phyloP scores from a whole-genome alignment of 1,139 yeast genomes.

The Tardiomyces blankii region DNA sequence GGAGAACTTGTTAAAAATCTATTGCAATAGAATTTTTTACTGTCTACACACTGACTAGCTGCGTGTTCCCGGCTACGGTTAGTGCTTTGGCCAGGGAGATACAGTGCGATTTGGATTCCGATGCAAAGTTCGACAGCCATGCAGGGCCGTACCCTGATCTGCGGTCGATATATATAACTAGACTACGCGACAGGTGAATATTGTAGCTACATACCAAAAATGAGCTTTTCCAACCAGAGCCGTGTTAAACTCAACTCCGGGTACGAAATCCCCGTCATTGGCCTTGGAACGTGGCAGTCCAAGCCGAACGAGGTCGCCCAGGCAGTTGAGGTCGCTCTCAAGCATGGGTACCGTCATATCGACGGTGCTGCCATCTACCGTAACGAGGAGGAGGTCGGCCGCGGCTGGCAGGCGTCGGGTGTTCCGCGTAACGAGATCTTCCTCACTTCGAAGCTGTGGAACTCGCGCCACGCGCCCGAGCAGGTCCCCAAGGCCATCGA shows the following conservation, averaged over 20 bases:
- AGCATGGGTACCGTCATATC: slow-evolving; percentile 16
- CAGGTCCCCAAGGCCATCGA: slow-evolving; percentile 46
- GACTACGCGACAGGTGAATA: no score
- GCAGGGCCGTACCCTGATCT: no score
- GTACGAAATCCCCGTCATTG: slow-evolving; percentile 34
- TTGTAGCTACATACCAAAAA: neutral
- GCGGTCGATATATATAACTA: no score
- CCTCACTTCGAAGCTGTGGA: slow-evolving; percentile 73
- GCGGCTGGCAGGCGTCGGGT: slow-evolving; percentile 14
- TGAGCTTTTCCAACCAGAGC: neutral
- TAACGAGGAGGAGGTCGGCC: slow-evolving; percentile 17
- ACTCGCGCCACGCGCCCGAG: slow-evolving; percentile 50
- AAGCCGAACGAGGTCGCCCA: neutral
- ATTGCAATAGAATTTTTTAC: no score
- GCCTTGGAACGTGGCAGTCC: slow-evolving; percentile 26
- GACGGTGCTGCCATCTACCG: slow-evolving; percentile 14
- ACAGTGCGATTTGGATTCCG: no score
- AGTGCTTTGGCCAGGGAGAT: no score
- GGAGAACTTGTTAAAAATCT: no score
- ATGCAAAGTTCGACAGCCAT: no score
- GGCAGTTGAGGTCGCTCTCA: slow-evolving; percentile 17
- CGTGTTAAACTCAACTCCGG: slow-evolving; percentile 20
- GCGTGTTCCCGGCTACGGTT: no score
- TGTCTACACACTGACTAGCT: no score
- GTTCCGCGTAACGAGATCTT: slow-evolving; percentile 60